Percentiles rank a stretch among this genome's conserved stretches.
These are phyloP conservation scores for Avena atlantica DNA, from an alignment of 176 grass and related monocot genomes.

Conservation along the genomic window DNA sequence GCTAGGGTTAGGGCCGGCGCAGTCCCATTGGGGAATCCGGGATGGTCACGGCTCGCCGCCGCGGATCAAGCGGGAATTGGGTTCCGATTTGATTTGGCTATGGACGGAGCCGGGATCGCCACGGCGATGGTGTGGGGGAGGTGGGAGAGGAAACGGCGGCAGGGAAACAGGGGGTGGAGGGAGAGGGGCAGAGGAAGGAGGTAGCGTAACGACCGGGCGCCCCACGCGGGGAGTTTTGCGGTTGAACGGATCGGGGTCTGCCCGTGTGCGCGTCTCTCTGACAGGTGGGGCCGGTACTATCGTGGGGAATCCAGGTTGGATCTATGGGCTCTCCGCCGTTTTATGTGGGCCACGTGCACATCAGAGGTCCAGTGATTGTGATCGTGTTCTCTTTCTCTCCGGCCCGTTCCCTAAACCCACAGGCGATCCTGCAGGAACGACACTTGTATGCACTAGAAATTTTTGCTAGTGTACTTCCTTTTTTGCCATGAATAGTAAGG, in stretches of 20 bases:
- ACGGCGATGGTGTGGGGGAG: neutral
- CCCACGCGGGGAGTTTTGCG: neutral
- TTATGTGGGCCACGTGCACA: no score
- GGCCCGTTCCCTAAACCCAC: no score
- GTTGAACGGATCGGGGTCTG: slow-evolving; percentile 21
- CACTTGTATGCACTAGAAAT: no score
- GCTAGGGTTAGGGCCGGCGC: slow-evolving; percentile 26
- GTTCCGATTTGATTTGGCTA: neutral
- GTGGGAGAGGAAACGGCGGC: neutral
- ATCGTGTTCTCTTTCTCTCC: no score
- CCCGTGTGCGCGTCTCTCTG: neutral
- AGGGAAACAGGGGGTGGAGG: neutral
- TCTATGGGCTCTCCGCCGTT: no score
- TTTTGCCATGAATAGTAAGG: no score
- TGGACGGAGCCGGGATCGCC: neutral
- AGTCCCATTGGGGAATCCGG: neutral
- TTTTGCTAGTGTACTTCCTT: no score
- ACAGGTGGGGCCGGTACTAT: neutral
- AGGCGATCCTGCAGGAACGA: no score
- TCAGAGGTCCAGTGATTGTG: no score
- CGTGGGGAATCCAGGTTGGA: neutral
- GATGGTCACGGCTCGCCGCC: neutral
- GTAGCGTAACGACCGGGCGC: slow-evolving; percentile 24
- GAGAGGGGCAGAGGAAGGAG: neutral
- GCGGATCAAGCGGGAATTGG: neutral